Conservation (phyloP, 805 yeast species). For the Kluyveromyces starmeri region DNA sequence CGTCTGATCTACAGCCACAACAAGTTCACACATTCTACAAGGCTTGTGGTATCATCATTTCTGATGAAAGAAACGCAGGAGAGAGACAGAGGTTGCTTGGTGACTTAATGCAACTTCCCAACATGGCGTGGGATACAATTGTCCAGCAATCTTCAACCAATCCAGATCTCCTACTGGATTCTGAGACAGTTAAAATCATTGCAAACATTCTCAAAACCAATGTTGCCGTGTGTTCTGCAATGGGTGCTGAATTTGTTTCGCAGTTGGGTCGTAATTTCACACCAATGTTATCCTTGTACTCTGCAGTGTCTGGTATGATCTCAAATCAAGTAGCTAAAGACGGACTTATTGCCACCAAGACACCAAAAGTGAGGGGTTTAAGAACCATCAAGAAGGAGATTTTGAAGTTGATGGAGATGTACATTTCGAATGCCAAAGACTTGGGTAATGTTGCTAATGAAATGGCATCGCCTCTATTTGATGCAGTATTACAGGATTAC, state of each 20-base stretch:
- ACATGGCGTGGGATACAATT: constrained; percentile 88
- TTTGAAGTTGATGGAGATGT: constrained; percentile 79
- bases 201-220: constrained; percentile 93
- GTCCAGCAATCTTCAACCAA: constrained; percentile 78
- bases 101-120: constrained; percentile 85
- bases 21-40: constrained; percentile 97
- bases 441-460: constrained; percentile 75
- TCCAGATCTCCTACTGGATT: constrained; percentile 64
- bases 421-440: constrained; percentile 79
- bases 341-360: constrained; percentile 85
- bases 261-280: constrained; percentile 82
- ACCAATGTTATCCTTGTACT: constrained; percentile 83
- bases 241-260: constrained; percentile 84
- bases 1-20: constrained; percentile 90
- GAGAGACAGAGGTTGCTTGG: constrained; percentile 62
- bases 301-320: constrained; percentile 81
- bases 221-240: constrained; percentile 87
- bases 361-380: constrained; percentile 90
- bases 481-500: constrained; percentile 85
- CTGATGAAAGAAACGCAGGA: constrained; percentile 69
- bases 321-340: constrained; percentile 69
- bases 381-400: constrained; percentile 95
- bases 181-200: constrained; percentile 84
- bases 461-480: constrained; percentile 72
- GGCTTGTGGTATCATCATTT: constrained; percentile 90